These are phyloP conservation scores for Aureobasidium zeae DNA, from an alignment of 2,329 filamentous ascomycete species.

Conservation along the genomic window DNA sequence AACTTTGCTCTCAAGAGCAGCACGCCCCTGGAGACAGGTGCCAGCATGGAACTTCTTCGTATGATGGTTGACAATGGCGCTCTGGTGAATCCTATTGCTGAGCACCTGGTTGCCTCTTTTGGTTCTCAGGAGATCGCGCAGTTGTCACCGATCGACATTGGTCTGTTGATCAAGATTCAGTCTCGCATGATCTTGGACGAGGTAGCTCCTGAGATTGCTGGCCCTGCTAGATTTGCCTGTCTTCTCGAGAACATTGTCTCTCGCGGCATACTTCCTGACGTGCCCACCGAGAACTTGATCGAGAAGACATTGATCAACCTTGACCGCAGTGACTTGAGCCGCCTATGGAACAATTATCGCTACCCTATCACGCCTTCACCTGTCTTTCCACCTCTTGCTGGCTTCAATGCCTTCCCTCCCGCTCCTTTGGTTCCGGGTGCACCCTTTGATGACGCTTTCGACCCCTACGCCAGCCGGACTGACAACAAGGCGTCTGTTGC, in stretches of 20 bases:
- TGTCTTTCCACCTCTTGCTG: conserved; percentile 38
- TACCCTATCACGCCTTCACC: conserved; percentile 42
- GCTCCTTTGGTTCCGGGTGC: conserved; percentile 38
- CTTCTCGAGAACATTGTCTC: conserved; percentile 50
- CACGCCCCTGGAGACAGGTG: conserved; percentile 43
- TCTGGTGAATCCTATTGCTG: conserved; percentile 49
- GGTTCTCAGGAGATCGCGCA: conserved; percentile 51
- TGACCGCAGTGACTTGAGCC: conserved; percentile 38
- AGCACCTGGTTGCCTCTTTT: conserved; percentile 52
- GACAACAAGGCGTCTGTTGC: conserved; percentile 89
- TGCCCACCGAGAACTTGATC: conserved; percentile 47
- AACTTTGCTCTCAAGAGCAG: conserved; percentile 47
- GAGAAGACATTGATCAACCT: conserved; percentile 50
- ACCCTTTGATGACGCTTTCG: conserved; percentile 70
- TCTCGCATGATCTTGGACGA: conserved; percentile 40
- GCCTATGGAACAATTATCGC: conserved; percentile 51
- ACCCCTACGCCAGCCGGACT: conserved; percentile 81
- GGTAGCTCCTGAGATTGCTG: conserved; percentile 45
- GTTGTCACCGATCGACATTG: conserved; percentile 45
- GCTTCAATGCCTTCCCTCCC: conserved; percentile 39
- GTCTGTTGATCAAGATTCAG: conserved; percentile 54
- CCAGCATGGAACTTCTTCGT: conserved; percentile 51
- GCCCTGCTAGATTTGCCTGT: conserved; percentile 52
- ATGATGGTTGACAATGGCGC: conserved; percentile 58
- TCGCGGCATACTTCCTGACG: conserved; percentile 44